Conservation (phyloP, 2,329 filamentous ascomycete genomes). For the Penicillium nordicum region DNA sequence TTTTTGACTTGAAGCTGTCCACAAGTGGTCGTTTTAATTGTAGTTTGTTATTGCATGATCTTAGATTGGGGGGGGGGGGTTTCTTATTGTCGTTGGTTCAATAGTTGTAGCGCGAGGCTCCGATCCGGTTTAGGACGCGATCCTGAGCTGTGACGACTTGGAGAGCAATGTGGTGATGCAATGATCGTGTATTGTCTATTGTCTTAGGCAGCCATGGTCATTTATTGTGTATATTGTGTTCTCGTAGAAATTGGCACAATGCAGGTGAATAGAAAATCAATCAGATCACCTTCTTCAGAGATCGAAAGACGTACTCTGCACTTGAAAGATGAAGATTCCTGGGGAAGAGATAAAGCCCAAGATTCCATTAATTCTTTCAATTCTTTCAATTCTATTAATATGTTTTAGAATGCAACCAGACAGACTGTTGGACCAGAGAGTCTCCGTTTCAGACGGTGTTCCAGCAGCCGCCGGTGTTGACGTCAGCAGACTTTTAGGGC, state of each 20-base stretch:
- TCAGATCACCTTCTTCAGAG: background rate
- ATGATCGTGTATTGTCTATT: background rate
- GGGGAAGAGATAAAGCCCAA: background rate
- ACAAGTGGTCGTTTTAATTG: background rate
- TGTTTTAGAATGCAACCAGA: constrained; percentile 12
- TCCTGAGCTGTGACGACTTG: background rate
- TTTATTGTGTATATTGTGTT: background rate
- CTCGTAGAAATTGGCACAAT: background rate
- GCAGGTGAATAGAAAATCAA: background rate
- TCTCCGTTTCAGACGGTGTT: constrained; percentile 21
- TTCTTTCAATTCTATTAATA: background rate
- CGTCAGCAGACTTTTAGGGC: constrained; percentile 21
- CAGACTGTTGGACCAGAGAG: constrained; percentile 10
- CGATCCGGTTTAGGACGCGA: background rate
- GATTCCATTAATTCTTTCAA: background rate
- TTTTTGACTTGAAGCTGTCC: background rate
- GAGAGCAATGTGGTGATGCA: background rate
- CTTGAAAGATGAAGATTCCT: background rate
- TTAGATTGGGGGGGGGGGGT: too few relatives aligned
- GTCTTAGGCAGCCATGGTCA: background rate
- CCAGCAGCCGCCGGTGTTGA: constrained; percentile 23
- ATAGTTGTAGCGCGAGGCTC: background rate
- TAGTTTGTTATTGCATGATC: background rate
- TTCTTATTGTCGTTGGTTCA: background rate
- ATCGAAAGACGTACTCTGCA: background rate